Evolutionary conservation across 2,329 filamentous ascomycete genomes (phyloP).

Genomic region (Ascochyta rabiei): DNA sequence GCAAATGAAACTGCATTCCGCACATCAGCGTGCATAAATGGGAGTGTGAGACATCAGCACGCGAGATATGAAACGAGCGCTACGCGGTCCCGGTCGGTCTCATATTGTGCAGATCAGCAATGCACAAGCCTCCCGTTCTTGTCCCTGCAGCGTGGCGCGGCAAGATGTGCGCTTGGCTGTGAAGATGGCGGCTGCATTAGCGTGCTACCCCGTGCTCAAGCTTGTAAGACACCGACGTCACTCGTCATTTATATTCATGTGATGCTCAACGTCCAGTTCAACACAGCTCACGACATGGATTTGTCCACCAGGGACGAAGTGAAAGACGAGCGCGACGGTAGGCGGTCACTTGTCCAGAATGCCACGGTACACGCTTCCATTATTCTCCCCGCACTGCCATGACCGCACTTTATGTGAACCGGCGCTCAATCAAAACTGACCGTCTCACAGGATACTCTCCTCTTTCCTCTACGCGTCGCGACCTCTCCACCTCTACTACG

Average conservation of each 20-base stretch:
- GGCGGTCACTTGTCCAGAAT: slow-evolving; percentile 20
- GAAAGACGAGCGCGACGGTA: slow-evolving; percentile 26
- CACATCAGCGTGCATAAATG: neutral
- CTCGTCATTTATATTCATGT: slow-evolving; percentile 28
- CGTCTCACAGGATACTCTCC: slow-evolving; percentile 55
- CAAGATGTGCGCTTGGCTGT: slow-evolving; percentile 5
- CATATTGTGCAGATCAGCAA: slow-evolving; percentile 15
- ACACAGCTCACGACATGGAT: slow-evolving; percentile 9
- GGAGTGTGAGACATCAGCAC: neutral
- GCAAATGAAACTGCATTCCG: slow-evolving; percentile 15
- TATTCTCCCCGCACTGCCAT: neutral
- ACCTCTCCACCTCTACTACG: slow-evolving; percentile 67
- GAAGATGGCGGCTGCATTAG: slow-evolving; percentile 24
- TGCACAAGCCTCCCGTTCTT: slow-evolving; percentile 17
- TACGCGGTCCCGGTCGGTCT: neutral
- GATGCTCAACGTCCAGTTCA: slow-evolving; percentile 23
- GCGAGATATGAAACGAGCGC: neutral
- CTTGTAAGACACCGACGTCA: slow-evolving; percentile 34
- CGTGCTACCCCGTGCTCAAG: slow-evolving; percentile 31
- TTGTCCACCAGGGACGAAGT: slow-evolving; percentile 28
- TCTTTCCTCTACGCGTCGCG: slow-evolving; percentile 60
- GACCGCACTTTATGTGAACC: neutral
- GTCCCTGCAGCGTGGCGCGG: slow-evolving; percentile 19
- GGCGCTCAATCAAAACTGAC: slow-evolving; percentile 12
- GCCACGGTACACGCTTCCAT: slow-evolving; percentile 27